Conservation (phyloP, 2,329 filamentous ascomycete genomes). For the Amauroascus niger region DNA sequence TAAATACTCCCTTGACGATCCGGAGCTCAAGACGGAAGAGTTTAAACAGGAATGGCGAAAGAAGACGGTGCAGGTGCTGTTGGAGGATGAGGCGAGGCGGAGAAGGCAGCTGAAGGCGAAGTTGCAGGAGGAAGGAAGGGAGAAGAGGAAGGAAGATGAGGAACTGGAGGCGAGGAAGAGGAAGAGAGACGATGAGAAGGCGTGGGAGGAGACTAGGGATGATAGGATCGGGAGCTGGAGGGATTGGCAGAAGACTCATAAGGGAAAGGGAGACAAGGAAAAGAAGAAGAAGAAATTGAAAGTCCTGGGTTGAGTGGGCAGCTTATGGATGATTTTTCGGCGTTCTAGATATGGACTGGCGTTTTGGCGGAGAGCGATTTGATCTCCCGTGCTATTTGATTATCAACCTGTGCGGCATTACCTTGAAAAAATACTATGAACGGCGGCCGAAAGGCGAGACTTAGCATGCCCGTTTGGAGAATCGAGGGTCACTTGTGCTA, state of each 20-base stretch:
- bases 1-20: slow-evolving; percentile 82
- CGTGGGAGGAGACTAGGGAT: slow-evolving; percentile 90
- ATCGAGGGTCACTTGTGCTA: too few relatives aligned
- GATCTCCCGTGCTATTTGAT: too few relatives aligned
- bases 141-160: slow-evolving; percentile 76
- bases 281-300: slow-evolving; percentile 54
- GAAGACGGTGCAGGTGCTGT: slow-evolving; percentile 79
- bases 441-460: too few relatives aligned
- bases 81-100: slow-evolving; percentile 82
- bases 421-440: neutral
- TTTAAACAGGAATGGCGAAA: slow-evolving; percentile 81
- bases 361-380: neutral
- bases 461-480: too few relatives aligned
- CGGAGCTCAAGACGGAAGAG: slow-evolving; percentile 67
- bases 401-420: too few relatives aligned
- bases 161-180: slow-evolving; percentile 71
- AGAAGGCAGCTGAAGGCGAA: slow-evolving; percentile 81
- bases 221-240: slow-evolving; percentile 90
- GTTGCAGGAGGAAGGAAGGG: slow-evolving; percentile 90
- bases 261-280: slow-evolving; percentile 38
- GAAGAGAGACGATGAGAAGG: slow-evolving; percentile 84
- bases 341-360: neutral
- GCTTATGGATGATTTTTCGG: neutral
- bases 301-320: slow-evolving; percentile 31
- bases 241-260: slow-evolving; percentile 66